Conservation (phyloP, 805 yeast species). For the Yamadazyma insecticola region DNA sequence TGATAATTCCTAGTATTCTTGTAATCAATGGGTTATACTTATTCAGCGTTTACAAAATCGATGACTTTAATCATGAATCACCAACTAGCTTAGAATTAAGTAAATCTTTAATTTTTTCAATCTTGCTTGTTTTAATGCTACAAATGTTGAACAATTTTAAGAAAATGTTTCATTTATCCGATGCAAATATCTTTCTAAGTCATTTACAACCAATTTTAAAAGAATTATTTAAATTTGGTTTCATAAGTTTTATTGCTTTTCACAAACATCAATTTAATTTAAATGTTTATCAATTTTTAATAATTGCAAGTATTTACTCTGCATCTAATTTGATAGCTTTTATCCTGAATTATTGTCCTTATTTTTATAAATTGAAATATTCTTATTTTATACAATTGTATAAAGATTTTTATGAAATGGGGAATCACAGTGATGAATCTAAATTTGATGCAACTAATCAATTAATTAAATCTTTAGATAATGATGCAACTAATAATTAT, state of each 20-base stretch:
- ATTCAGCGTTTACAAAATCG: no score
- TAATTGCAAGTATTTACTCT: constrained; percentile 5
- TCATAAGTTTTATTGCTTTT: constrained; percentile 8
- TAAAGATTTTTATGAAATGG: constrained; percentile 8
- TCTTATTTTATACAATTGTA: constrained; percentile 6
- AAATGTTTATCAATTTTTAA: constrained; percentile 3
- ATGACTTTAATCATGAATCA: no score
- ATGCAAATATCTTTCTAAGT: no score
- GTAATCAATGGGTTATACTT: no score
- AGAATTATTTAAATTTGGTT: constrained; percentile 6
- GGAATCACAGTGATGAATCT: constrained; percentile 7
- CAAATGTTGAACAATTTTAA: no score
- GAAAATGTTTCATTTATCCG: no score
- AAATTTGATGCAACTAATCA: constrained; percentile 5
- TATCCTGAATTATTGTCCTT: constrained; percentile 6
- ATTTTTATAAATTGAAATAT: constrained; percentile 4
- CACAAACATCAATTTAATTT: constrained; percentile 3
- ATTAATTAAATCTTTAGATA: constrained; percentile 5
- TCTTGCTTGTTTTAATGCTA: no score
- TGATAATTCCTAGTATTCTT: no score
- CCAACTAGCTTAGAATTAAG: no score
- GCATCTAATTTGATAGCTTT: constrained; percentile 1
- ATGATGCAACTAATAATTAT: constrained; percentile 2
- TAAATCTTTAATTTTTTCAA: no score
- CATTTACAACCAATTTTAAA: constrained; percentile 9